These are phyloP conservation scores for Oidiodendron maius DNA, from an alignment of 495 filamentous ascomycete genomes.

Conservation along the genomic window DNA sequence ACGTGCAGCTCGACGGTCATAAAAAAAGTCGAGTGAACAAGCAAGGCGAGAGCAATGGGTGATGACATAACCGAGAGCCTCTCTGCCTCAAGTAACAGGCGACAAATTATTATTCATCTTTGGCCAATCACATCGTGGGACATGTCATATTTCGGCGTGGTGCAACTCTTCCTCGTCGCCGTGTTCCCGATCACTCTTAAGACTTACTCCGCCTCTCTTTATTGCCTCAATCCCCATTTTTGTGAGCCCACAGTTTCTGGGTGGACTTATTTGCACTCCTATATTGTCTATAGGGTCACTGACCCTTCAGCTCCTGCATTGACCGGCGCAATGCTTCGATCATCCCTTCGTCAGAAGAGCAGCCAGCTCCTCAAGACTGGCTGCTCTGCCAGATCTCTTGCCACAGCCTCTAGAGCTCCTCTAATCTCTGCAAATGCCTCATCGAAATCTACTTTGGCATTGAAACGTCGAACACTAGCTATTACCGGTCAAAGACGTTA, in stretches of 20 bases:
- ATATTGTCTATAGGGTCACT: constrained; percentile 1
- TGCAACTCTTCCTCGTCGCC: too few species aligned
- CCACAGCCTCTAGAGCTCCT: constrained; percentile 37
- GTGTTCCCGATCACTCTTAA: too few species aligned
- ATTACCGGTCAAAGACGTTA: constrained; percentile 32
- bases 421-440: constrained; percentile 24
- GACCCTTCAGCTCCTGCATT: constrained; percentile 12
- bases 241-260: too few species aligned
- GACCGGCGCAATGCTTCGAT: constrained; percentile 43
- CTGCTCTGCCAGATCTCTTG: constrained; percentile 42
- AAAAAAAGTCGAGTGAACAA: too few species aligned
- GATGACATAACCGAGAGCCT: too few species aligned
- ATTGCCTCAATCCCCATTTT: constrained; percentile 21
- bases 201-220: constrained; percentile 51
- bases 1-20: too few species aligned
- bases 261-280: constrained; percentile 7
- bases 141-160: too few species aligned
- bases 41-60: too few species aligned
- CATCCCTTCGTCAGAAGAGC: constrained; percentile 40
- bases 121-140: constrained; percentile 2
- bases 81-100: too few species aligned
- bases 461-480: constrained; percentile 45
- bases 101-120: too few species aligned
- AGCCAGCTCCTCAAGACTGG: constrained; percentile 46
- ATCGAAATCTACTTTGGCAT: constrained; percentile 11